Percentiles rank a stretch among this genome's conserved stretches.
These are phyloP conservation scores for Eimeria necatrix DNA, from an alignment of 169 alveolate genomes.

Conservation along the genomic window DNA sequence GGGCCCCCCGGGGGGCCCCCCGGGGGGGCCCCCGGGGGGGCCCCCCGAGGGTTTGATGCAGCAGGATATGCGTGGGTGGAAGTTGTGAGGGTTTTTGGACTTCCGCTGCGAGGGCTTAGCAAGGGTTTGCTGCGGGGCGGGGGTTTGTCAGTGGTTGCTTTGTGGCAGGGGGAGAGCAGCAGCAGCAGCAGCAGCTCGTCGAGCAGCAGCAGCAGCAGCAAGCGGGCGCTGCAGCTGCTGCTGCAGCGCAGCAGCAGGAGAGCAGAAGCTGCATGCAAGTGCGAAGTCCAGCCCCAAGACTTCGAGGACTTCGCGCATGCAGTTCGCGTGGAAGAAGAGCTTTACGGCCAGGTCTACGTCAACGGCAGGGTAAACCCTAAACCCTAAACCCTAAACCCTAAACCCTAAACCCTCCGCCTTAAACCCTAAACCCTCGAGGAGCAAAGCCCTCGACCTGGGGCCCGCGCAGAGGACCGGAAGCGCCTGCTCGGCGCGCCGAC, in stretches of 20 bases:
- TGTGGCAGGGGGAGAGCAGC: background rate
- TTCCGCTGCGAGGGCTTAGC: background rate
- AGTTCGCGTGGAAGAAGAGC: background rate
- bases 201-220: constrained; percentile 20
- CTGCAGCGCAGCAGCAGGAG: background rate
- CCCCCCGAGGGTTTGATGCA: too few species aligned
- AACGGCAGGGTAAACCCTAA: background rate
- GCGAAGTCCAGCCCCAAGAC: background rate
- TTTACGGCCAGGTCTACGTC: background rate
- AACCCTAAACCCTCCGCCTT: background rate
- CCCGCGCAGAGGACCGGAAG: background rate
- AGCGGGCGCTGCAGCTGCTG: background rate
- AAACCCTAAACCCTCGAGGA: background rate
- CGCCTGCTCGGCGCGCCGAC: background rate
- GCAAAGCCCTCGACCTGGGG: background rate
- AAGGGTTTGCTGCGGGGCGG: background rate
- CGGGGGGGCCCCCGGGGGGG: too few species aligned
- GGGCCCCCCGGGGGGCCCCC: too few species aligned
- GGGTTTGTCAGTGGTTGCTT: background rate
- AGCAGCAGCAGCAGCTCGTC: background rate
- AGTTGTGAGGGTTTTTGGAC: background rate
- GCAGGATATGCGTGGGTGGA: too few species aligned
- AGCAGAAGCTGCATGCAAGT: too few species aligned
- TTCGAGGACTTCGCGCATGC: background rate
- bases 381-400: background rate